Evolutionary conservation across 2,329 filamentous ascomycete species (phyloP).

Genomic region (Alternaria ethzedia): DNA sequence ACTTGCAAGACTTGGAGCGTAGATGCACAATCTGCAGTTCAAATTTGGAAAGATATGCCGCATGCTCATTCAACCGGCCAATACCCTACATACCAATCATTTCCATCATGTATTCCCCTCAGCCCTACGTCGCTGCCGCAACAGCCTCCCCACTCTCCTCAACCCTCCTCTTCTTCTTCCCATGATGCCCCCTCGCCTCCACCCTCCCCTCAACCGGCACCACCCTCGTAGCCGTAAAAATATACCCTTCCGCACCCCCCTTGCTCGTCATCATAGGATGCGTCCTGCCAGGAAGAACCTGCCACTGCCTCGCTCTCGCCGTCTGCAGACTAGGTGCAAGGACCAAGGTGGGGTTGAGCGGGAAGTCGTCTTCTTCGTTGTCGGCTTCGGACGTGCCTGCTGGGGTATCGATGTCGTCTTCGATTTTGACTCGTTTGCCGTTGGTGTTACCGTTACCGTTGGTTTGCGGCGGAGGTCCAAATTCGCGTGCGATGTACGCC

Average conservation of each 20-base stretch:
- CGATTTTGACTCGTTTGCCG: slow-evolving; percentile 26
- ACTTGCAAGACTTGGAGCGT: fast-evolving
- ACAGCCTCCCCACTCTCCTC: not conserved
- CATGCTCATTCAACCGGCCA: not conserved
- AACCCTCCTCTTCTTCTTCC: slow-evolving; percentile 68
- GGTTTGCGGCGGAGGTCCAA: slow-evolving; percentile 20
- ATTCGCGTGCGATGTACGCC: slow-evolving; percentile 61
- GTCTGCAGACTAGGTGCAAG: slow-evolving; percentile 83
- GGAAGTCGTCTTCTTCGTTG: slow-evolving; percentile 68
- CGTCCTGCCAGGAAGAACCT: slow-evolving; percentile 88
- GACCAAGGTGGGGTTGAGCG: slow-evolving; percentile 83
- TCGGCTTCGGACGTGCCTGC: slow-evolving; percentile 21
- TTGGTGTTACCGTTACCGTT: slow-evolving; percentile 11
- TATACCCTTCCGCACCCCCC: slow-evolving; percentile 87
- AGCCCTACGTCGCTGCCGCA: not conserved
- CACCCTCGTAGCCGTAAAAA: slow-evolving; percentile 84
- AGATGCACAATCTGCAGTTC: too few species aligned
- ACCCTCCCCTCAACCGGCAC: slow-evolving; percentile 80
- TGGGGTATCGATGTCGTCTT: slow-evolving; percentile 22
- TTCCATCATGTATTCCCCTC: not conserved
- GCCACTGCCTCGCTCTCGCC: slow-evolving; percentile 79
- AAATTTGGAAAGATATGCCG: fast-evolving
- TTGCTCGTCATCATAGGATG: slow-evolving; percentile 91
- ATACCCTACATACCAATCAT: not conserved
- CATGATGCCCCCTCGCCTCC: slow-evolving; percentile 78